Conservation (phyloP, 176 grass and related monocot species). For the Juncus effusus region DNA sequence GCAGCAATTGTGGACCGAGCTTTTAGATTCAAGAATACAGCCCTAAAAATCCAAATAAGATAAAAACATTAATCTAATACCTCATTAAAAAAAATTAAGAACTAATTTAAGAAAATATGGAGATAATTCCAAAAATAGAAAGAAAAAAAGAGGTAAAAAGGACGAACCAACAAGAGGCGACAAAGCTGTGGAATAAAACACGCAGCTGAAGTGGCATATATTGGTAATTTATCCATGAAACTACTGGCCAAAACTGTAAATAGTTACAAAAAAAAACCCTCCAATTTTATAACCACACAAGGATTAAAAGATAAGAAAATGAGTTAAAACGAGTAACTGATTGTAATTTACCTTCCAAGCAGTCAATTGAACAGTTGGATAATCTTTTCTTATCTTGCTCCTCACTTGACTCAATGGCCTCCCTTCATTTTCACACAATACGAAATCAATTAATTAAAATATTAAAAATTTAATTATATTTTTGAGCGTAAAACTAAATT, state of each 20-base stretch:
- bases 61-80: background rate
- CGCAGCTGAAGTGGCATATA: constrained; percentile 89
- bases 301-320: background rate
- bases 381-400: constrained; percentile 65
- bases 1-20: constrained; percentile 52
- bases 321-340: no score
- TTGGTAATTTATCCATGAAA: constrained; percentile 81
- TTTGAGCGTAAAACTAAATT: constrained; percentile 10
- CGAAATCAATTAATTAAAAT: background rate
- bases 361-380: constrained; percentile 65
- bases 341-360: constrained; percentile 63
- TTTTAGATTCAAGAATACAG: constrained; percentile 77
- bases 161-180: constrained; percentile 68
- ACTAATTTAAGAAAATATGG: no score
- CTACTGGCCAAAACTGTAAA: constrained; percentile 83
- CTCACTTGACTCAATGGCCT: constrained; percentile 72
- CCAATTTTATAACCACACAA: background rate
- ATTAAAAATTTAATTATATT: constrained; percentile 4
- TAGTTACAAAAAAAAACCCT: background rate
- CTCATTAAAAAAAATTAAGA: background rate
- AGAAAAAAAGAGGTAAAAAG: background rate
- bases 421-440: constrained; percentile 37
- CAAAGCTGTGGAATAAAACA: constrained; percentile 70
- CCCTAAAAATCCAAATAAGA: constrained; percentile 47
- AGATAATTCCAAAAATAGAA: constrained; percentile 6